Evolutionary conservation across 1,284 basidiomycete genomes (phyloP), one percentile per base, ranked within the genome.

Genomic region (Anthracocystis walkeri): DNA sequence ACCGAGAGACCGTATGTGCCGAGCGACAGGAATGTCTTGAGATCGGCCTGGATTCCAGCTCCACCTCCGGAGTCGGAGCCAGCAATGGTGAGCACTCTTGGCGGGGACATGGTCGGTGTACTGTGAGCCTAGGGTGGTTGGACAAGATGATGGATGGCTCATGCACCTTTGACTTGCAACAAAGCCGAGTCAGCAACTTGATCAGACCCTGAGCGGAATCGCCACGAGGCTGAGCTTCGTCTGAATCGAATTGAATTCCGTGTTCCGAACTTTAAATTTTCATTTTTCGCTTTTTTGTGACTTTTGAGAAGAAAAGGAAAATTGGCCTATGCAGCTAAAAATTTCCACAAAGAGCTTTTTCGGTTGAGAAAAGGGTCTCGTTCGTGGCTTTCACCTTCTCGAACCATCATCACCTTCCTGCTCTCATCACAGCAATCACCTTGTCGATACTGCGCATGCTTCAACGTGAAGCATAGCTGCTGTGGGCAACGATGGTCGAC

Each of bases 41-140:
- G 87, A 85, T 97, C 95, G 18, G 88, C 88, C 79, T 88, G 94
- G 50, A 96, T 93, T 0, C 94, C 94, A 35, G 94, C 94, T 2
- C 95, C 95, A 33, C 93, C 94, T 40, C 92, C 90, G 1, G 91
- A 90, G 82, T 97, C 94, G 20, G 91, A 90, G n/a, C 93, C 93
- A 10, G 93, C 93, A 21, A 94, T 93, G 0, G 92, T 92, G 54
- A 93, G 77, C 3, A 91, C 85, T 1, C 85, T 85, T 27, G 86
- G 87, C 33, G 73, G 79, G 10, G 66, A 65, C 73, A 71, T 75
- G 20, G 27, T 23, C 46, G 33, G 29, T 10, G 8, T 5, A 27
- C 10, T 11, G 23, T 18, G 23, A 7, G 7, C 7, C 23, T 14
- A 10, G 21, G 25, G 11, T 27, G 27, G 20, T 20, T 7, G 40